phyloP scores from a whole-genome alignment of 371 early-diverging fungal species.

The Mortierella sp. region DNA sequence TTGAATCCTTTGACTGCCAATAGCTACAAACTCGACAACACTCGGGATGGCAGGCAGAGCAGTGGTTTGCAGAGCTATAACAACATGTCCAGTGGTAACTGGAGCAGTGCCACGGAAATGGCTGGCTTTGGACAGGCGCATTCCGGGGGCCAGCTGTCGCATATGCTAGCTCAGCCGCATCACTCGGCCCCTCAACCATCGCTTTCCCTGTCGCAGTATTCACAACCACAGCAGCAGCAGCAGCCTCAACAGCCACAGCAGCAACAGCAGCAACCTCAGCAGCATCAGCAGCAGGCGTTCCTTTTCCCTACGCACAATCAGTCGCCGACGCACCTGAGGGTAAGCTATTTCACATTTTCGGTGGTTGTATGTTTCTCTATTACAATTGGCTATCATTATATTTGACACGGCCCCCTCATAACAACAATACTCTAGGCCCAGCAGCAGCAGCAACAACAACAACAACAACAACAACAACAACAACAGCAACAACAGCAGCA shows the following conservation, averaged over 20 bases:
- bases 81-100: conserved; percentile 27
- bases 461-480: conserved; percentile 3
- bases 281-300: conserved; percentile 33
- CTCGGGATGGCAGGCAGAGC: conserved; percentile 28
- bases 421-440: conserved; percentile 3
- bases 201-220: conserved; percentile 34
- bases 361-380: not conserved
- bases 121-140: conserved; percentile 41
- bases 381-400: not conserved
- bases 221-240: conserved; percentile 28
- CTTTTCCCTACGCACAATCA: conserved; percentile 30
- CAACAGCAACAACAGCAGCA: conserved; percentile 44
- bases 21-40: conserved; percentile 41
- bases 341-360: conserved; percentile 2
- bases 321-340: conserved; percentile 36
- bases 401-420: not conserved
- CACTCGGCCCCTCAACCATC: conserved; percentile 31
- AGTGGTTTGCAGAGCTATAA: conserved; percentile 34
- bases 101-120: conserved; percentile 32
- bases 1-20: conserved; percentile 18
- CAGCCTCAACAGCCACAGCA: conserved; percentile 22
- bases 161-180: conserved; percentile 36
- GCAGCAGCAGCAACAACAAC: conserved; percentile 21
- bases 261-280: conserved; percentile 17
- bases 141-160: conserved; percentile 33